Evolutionary conservation across 257 asterid genomes (phyloP).

Genomic region (Haberlea rhodopensis): DNA sequence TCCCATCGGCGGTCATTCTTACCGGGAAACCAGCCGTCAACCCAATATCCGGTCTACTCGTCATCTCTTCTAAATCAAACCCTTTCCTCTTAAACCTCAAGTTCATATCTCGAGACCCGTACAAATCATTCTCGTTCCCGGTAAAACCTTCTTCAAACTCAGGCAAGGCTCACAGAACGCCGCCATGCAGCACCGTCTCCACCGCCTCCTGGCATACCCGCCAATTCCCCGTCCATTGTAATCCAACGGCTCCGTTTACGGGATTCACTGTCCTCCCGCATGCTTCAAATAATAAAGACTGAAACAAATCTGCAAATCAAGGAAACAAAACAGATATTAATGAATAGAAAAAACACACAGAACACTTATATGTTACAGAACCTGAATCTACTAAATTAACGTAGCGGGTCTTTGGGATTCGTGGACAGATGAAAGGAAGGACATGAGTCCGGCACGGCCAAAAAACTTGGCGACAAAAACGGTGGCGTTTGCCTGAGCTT

Average conservation of each 20-base stretch:
- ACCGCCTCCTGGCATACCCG: constrained; percentile 74
- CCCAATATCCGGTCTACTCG: constrained; percentile 28
- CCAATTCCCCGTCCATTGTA: constrained; percentile 82
- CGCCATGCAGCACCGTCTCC: constrained; percentile 82
- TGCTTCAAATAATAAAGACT: constrained; percentile 73
- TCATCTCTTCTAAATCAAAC: constrained; percentile 17
- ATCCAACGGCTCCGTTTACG: constrained; percentile 75
- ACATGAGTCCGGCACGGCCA: constrained; percentile 91
- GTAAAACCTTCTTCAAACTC: constrained; percentile 28
- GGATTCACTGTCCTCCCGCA: constrained; percentile 89
- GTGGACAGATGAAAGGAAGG: constrained; percentile 75
- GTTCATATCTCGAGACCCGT: constrained; percentile 33
- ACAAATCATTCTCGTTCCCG: constrained; percentile 23
- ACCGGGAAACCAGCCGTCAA: constrained; percentile 20
- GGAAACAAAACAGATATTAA: neutral
- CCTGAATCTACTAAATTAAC: neutral
- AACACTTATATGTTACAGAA: neutral
- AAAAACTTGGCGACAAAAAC: constrained; percentile 82
- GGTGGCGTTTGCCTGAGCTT: constrained; percentile 84
- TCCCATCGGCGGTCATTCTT: constrained; percentile 20
- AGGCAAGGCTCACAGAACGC: constrained; percentile 38
- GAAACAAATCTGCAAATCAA: constrained; percentile 60
- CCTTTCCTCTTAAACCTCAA: constrained; percentile 21
- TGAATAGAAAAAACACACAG: neutral
- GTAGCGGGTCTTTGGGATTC: constrained; percentile 71